Conservation (phyloP, 768 basidiomycete species). For the Clavulina sp. region DNA sequence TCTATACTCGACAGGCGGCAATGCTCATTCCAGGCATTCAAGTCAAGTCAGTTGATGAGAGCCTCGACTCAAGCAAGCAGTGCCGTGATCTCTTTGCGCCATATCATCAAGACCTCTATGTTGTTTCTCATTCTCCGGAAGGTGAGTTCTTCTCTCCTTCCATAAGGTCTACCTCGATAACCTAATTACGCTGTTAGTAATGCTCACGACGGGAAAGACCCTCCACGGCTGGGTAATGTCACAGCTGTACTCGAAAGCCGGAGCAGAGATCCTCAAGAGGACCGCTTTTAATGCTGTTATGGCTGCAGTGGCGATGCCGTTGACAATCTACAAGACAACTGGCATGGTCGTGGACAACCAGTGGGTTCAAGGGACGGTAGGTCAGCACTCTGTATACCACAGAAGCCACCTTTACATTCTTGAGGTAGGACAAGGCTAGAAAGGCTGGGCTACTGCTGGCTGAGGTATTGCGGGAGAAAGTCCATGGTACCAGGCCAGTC, state of each 20-base stretch:
- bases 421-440: slow-evolving; percentile 23
- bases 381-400: neutral
- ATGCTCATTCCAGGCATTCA: slow-evolving; percentile 27
- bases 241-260: slow-evolving; percentile 18
- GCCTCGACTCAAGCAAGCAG: neutral
- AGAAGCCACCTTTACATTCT: slow-evolving; percentile 10
- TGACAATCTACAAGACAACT: slow-evolving; percentile 13
- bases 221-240: slow-evolving; percentile 18
- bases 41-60: slow-evolving; percentile 20
- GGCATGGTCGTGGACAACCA: slow-evolving; percentile 15
- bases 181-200: slow-evolving; percentile 10
- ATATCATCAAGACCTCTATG: slow-evolving; percentile 23
- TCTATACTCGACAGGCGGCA: slow-evolving; percentile 14
- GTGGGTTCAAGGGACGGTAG: slow-evolving; percentile 15
- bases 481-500: slow-evolving; percentile 27
- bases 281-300: slow-evolving; percentile 26
- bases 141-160: slow-evolving; percentile 1
- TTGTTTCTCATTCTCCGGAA: slow-evolving; percentile 14
- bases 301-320: slow-evolving; percentile 19
- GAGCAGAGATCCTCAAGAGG: slow-evolving; percentile 25
- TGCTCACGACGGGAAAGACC: slow-evolving; percentile 16
- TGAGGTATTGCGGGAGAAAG: slow-evolving; percentile 25
- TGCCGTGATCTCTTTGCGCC: slow-evolving; percentile 17
- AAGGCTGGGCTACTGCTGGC: slow-evolving; percentile 28
- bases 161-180: neutral